phyloP scores from a whole-genome alignment of 2,329 filamentous ascomycete species.

The Nigrospora oryzae region DNA sequence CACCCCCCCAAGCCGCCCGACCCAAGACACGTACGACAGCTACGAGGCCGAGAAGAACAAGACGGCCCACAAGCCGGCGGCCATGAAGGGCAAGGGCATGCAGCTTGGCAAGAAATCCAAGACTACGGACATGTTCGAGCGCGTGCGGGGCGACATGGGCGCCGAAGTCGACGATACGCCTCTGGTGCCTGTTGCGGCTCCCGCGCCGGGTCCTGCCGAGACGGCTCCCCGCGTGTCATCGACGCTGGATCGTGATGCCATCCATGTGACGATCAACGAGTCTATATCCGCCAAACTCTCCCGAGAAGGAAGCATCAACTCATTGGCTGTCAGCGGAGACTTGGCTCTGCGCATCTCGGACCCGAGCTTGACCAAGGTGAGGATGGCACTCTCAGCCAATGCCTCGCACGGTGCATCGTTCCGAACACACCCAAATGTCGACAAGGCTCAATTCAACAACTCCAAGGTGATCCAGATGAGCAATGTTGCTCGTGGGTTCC shows the following conservation, averaged over 20 bases:
- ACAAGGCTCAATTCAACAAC: conserved; percentile 77
- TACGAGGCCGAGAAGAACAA: conserved; percentile 99
- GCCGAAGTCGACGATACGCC: conserved; percentile 72
- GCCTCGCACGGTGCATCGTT: conserved; percentile 82
- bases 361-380: conserved; percentile 82
- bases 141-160: conserved; percentile 87
- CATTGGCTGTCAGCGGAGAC: conserved; percentile 84
- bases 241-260: conserved; percentile 69
- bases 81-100: conserved; percentile 93
- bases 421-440: conserved; percentile 93
- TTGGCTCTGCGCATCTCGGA: conserved; percentile 87
- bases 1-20: conserved; percentile 67
- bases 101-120: conserved; percentile 98
- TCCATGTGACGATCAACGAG: conserved; percentile 84
- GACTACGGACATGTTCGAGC: conserved; percentile 94
- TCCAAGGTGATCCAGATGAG: conserved; percentile 83
- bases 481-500: conserved; percentile 82
- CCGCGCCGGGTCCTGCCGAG: conserved; percentile 38
- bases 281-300: conserved; percentile 84
- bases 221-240: conserved; percentile 52
- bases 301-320: conserved; percentile 78
- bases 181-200: conserved; percentile 48
- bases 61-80: conserved; percentile 44
- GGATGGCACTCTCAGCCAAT: conserved; percentile 69
- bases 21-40: conserved; percentile 77